Percentiles rank a stretch among this genome's conserved stretches.
Conservation (phyloP, 345 rosid genomes). For the Odontarrhena argentea region DNA sequence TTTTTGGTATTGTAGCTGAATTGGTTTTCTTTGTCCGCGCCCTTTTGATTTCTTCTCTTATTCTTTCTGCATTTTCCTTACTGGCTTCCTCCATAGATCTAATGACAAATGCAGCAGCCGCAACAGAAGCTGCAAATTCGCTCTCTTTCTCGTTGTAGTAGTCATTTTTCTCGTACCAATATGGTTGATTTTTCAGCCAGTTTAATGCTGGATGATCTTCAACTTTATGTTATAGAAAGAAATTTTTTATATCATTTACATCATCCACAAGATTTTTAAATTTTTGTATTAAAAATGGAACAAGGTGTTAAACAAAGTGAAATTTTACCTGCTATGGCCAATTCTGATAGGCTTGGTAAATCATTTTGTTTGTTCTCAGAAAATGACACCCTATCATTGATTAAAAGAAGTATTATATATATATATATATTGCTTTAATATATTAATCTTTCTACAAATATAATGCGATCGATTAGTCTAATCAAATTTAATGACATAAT, state of each 20-base stretch:
- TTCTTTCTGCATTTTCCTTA: conserved; percentile 34
- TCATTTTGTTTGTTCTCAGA: conserved; percentile 29
- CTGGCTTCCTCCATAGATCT: conserved; percentile 49
- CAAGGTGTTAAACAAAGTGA: not conserved
- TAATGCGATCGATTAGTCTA: not conserved
- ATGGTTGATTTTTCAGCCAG: conserved; percentile 48
- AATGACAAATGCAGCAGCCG: conserved; percentile 59
- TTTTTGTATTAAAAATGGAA: not conserved
- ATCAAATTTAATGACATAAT: not conserved
- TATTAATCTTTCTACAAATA: too few relatives aligned
- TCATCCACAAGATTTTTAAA: not conserved
- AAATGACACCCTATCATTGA: conserved; percentile 29
- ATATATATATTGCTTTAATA: too few relatives aligned
- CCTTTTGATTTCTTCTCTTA: conserved; percentile 46
- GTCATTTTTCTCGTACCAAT: conserved; percentile 45
- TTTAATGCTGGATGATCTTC: conserved; percentile 44
- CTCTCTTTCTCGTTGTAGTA: conserved; percentile 37
- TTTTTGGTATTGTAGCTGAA: conserved; percentile 23
- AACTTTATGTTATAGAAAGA: conserved; percentile 2
- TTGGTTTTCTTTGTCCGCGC: conserved; percentile 30
- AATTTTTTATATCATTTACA: not conserved
- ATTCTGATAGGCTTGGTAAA: conserved; percentile 25
- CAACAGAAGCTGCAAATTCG: conserved; percentile 60
- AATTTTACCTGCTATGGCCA: conserved; percentile 26
- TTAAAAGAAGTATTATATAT: too few relatives aligned